A percentile compares a stretch with the other conserved stretches of the same genome.
These are phyloP conservation scores for Emmonsiellopsis sp. DNA, from an alignment of 2,329 filamentous ascomycete species.

Conservation along the genomic window DNA sequence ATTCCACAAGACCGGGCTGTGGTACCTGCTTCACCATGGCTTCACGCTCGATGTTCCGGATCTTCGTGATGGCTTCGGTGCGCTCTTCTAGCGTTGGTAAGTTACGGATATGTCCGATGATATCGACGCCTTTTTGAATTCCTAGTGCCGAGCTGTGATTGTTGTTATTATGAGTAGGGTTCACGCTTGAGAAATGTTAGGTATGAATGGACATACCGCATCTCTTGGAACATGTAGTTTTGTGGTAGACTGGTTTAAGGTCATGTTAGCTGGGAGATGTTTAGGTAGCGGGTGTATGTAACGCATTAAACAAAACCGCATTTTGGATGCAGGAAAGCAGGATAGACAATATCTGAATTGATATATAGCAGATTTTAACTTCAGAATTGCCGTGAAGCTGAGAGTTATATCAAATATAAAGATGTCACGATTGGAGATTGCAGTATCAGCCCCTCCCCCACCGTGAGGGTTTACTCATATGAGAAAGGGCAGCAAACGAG, in stretches of 20 bases:
- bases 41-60: conserved; percentile 68
- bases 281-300: background rate
- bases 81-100: conserved; percentile 55
- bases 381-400: too few relatives aligned
- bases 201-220: conserved; percentile 52
- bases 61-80: conserved; percentile 58
- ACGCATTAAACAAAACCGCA: too few relatives aligned
- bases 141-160: conserved; percentile 47
- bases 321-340: too few relatives aligned
- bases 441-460: too few relatives aligned
- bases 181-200: conserved; percentile 20
- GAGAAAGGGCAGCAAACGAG: background rate
- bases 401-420: too few relatives aligned
- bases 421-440: too few relatives aligned
- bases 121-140: conserved; percentile 68
- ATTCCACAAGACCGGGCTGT: conserved; percentile 64
- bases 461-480: background rate
- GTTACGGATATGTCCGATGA: conserved; percentile 76
- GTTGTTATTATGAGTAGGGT: background rate
- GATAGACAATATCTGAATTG: too few relatives aligned
- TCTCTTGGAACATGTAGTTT: conserved; percentile 89
- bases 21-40: conserved; percentile 75
- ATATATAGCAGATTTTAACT: too few relatives aligned
- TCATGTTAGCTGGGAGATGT: background rate
- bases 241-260: conserved; percentile 61